Evolutionary conservation across 164 flowering plant species (phyloP), one percentile per base, ranked within the genome.

Genomic region (Chimonanthus praecox): DNA sequence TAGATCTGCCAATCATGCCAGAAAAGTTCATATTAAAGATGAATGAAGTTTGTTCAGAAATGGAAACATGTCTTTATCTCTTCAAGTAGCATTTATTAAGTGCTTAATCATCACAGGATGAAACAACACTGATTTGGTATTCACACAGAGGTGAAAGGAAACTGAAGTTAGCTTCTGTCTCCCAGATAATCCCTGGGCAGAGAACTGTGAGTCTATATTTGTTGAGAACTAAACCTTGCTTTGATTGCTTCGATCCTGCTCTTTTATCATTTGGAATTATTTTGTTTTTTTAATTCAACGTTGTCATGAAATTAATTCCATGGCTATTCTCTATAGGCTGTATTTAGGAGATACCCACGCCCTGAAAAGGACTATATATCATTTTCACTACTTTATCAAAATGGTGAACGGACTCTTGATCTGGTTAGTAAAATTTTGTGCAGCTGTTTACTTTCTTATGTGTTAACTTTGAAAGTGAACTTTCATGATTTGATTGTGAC

Each of bases 341-440:
- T 94, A 13, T 94, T 94, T 69, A 84, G 84, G 82, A 87, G 94
- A 86, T 87, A 79, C 77, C 81, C 87, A 79, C 89, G 94, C 64
- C 96, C 98, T 47, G 94, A 89, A 75, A 94, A 94, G 80, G 97
- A 94, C 20, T 92, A 89, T 78, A 80, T 94, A 62, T 94, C 98
- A 68, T 94, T 94, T 84, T 94, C 98, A 21, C 94, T 94, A 77
- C 33, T 92, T 65, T 92, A 92, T 78, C 89, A 86, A 48, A 90
- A 91, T 75, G 87, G 94, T 45, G 97, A 92, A 71, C 86, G 97
- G 77, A 83, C 92, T 72, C 94, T 94, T 75, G 98, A 94, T 82
- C 83, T 94, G 94, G 98, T 94, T 20, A 84, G 94, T 82, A 58
- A 48, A 21, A 18, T 51, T n/a, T 9, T 45, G 49, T 20, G n/a